phyloP scores from a whole-genome alignment of 257 asterid species.

The Lycium ferocissimum region DNA sequence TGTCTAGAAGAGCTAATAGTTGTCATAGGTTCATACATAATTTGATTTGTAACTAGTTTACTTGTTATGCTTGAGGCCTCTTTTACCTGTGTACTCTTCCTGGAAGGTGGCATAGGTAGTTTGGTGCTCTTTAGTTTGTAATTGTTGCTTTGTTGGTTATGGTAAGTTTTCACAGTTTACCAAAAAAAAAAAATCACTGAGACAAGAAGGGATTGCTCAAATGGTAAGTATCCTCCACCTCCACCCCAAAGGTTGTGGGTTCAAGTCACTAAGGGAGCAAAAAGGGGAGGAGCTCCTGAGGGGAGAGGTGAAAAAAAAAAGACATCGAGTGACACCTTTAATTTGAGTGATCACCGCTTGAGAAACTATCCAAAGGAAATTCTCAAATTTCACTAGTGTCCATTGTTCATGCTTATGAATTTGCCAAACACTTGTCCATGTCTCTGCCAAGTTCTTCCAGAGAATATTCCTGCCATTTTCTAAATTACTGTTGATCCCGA shows the following conservation, averaged over 20 bases:
- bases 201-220: no score
- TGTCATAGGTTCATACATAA: background rate
- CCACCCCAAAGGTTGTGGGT: no score
- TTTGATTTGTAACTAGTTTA: background rate
- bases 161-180: background rate
- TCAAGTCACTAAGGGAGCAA: no score
- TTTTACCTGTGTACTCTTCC: background rate
- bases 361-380: background rate
- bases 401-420: conserved; percentile 26
- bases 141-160: background rate
- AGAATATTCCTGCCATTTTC: conserved; percentile 33
- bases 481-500: background rate
- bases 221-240: no score
- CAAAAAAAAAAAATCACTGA: background rate
- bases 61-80: background rate
- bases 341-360: background rate
- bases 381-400: background rate
- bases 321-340: background rate
- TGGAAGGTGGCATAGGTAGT: background rate
- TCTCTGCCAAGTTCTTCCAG: conserved; percentile 31
- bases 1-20: background rate
- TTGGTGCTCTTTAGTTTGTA: background rate
- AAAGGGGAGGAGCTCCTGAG: no score
- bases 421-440: conserved; percentile 32
- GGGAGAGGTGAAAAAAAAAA: no score